These are phyloP conservation scores for Aureobasidium mangrovei DNA, from an alignment of 2,329 filamentous ascomycete genomes.

Conservation along the genomic window DNA sequence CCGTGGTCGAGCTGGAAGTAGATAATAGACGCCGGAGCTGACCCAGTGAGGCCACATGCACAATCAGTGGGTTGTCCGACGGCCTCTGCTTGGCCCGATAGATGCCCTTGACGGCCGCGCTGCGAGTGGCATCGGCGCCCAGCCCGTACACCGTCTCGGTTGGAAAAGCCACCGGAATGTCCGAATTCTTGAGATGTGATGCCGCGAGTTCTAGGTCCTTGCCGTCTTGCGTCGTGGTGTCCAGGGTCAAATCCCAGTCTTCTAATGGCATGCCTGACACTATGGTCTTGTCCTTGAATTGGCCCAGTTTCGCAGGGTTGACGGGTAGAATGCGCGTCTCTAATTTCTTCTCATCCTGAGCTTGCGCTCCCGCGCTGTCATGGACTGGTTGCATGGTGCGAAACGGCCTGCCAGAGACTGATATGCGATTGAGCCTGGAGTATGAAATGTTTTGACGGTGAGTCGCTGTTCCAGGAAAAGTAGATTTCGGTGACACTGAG, in stretches of 20 bases:
- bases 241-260: constrained; percentile 24
- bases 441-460: background rate
- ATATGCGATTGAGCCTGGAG: background rate
- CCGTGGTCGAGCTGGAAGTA: constrained; percentile 19
- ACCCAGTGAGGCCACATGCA: constrained; percentile 73
- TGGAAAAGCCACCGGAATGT: constrained; percentile 83
- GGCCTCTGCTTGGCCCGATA: constrained; percentile 85
- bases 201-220: constrained; percentile 57
- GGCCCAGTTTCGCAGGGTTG: constrained; percentile 33
- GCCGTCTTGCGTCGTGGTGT: constrained; percentile 35
- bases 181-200: constrained; percentile 51
- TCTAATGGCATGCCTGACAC: constrained; percentile 27
- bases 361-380: background rate
- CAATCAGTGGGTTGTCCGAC: constrained; percentile 89
- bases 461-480: background rate
- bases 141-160: constrained; percentile 97
- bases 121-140: constrained; percentile 89
- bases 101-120: constrained; percentile 77
- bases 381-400: background rate
- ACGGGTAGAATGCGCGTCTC: constrained; percentile 32
- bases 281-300: constrained; percentile 23
- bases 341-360: background rate
- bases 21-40: constrained; percentile 61
- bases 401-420: background rate
- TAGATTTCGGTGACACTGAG: background rate